phyloP scores from a whole-genome alignment of 495 filamentous ascomycete genomes.

The Aspergillus biplanus region DNA sequence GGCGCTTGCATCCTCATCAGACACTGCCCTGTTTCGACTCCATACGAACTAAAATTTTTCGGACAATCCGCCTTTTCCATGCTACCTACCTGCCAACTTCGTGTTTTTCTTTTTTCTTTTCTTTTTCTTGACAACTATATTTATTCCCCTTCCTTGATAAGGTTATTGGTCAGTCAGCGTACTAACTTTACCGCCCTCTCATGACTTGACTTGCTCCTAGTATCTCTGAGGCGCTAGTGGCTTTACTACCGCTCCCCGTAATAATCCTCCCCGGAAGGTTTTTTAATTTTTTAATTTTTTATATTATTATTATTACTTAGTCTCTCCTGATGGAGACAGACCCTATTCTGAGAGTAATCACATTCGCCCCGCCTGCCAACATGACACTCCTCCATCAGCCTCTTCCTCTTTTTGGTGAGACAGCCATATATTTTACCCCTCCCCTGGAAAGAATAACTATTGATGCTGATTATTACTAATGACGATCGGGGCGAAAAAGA shows the following conservation, averaged over 20 bases:
- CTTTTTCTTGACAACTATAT: not conserved
- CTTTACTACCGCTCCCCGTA: slow-evolving; percentile 6
- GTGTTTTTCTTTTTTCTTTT: slow-evolving; percentile 2
- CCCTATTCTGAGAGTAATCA: not conserved
- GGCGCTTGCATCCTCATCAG: slow-evolving; percentile 34
- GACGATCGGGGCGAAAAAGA: not conserved
- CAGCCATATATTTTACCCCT: not conserved
- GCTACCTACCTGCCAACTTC: slow-evolving; percentile 7
- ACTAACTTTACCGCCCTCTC: not conserved
- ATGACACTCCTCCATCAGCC: slow-evolving; percentile 13
- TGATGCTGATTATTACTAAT: not conserved
- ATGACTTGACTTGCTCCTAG: not conserved
- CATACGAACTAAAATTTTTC: slow-evolving; percentile 20
- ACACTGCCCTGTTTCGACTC: slow-evolving; percentile 33
- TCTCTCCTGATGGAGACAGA: not conserved
- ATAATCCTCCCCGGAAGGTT: slow-evolving; percentile 16
- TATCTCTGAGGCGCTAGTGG: slow-evolving; percentile 13
- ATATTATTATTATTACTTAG: not conserved
- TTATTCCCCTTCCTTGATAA: not conserved
- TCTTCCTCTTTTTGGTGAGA: not conserved
- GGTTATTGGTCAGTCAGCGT: not conserved
- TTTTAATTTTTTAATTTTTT: not conserved
- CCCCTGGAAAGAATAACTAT: not conserved
- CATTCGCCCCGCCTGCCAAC: slow-evolving; percentile 17
- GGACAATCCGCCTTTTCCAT: slow-evolving; percentile 9